Evolutionary conservation across 2,329 filamentous ascomycete species (phyloP).

Genomic region (Paraphoma chrysanthemicola): DNA sequence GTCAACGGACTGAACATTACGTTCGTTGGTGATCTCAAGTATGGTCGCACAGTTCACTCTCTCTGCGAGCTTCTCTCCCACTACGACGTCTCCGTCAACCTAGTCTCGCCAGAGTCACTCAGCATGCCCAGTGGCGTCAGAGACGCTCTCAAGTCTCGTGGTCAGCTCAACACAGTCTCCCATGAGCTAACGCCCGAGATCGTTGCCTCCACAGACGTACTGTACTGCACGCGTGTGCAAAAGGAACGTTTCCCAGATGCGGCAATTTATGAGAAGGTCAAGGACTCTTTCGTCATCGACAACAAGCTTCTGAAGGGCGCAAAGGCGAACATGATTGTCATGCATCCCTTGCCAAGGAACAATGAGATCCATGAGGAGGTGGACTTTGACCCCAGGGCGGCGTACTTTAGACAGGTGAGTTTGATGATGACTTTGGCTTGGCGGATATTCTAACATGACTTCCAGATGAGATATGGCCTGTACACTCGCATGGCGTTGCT

Average conservation of each 20-base stretch:
- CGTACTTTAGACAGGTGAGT: conserved; percentile 98
- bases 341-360: conserved; percentile 95
- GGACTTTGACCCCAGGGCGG: conserved; percentile 94
- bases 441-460: conserved; percentile 51
- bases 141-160: conserved; percentile 73
- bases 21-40: conserved; percentile 90
- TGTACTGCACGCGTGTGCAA: conserved; percentile 97
- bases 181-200: conserved; percentile 86
- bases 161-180: conserved; percentile 78
- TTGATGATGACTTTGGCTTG: neutral
- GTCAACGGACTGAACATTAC: conserved; percentile 96
- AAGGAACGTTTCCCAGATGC: conserved; percentile 90
- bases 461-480: conserved; percentile 93
- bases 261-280: conserved; percentile 83
- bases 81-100: conserved; percentile 93
- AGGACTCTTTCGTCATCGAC: conserved; percentile 88
- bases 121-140: conserved; percentile 78
- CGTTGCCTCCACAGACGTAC: conserved; percentile 82
- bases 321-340: conserved; percentile 90
- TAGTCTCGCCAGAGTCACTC: conserved; percentile 83
- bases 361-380: conserved; percentile 94
- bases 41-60: conserved; percentile 94
- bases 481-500: conserved; percentile 98
- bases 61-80: conserved; percentile 91
- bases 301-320: conserved; percentile 89